phyloP scores from a whole-genome alignment of 1,284 basidiomycete species.

The Pyrrhoderma noxium region DNA sequence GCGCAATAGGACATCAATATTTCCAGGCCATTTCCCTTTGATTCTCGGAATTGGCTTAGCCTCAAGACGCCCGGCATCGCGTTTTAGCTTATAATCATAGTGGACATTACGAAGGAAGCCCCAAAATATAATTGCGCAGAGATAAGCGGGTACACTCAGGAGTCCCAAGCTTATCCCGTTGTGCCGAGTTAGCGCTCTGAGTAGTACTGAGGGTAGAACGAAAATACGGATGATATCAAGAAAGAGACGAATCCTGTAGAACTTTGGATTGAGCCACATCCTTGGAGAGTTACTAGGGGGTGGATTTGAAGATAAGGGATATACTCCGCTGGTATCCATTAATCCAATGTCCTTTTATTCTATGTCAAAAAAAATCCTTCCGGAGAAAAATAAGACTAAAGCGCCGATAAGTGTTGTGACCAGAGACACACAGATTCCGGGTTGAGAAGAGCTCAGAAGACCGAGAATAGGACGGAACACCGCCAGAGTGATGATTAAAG shows the following conservation, averaged over 20 bases:
- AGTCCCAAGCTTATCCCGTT: slow-evolving; percentile 26
- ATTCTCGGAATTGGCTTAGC: slow-evolving; percentile 48
- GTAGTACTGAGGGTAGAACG: slow-evolving; percentile 32
- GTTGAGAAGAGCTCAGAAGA: not conserved
- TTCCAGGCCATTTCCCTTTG: slow-evolving; percentile 66
- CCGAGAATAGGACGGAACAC: not conserved
- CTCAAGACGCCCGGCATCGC: slow-evolving; percentile 39
- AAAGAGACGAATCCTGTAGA: slow-evolving; percentile 29
- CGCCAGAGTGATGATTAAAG: not conserved
- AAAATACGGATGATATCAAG: slow-evolving; percentile 32
- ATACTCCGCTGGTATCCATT: slow-evolving; percentile 8
- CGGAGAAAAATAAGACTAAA: not conserved
- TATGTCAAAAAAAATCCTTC: not conserved
- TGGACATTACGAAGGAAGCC: slow-evolving; percentile 31
- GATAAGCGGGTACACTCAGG: slow-evolving; percentile 31
- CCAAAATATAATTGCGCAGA: slow-evolving; percentile 36
- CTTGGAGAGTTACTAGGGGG: slow-evolving; percentile 9
- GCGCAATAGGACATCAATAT: slow-evolving; percentile 55
- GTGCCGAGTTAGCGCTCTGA: slow-evolving; percentile 28
- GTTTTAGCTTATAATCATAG: slow-evolving; percentile 30
- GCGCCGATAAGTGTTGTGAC: not conserved
- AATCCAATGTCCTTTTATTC: not conserved
- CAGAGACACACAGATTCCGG: no score
- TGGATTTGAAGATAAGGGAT: slow-evolving; percentile 6
- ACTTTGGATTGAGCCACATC: slow-evolving; percentile 17